Percentiles rank a stretch among this genome's conserved stretches.
These are phyloP conservation scores for Lentinula sp. DNA, from an alignment of 768 basidiomycete genomes.

Conservation along the genomic window DNA sequence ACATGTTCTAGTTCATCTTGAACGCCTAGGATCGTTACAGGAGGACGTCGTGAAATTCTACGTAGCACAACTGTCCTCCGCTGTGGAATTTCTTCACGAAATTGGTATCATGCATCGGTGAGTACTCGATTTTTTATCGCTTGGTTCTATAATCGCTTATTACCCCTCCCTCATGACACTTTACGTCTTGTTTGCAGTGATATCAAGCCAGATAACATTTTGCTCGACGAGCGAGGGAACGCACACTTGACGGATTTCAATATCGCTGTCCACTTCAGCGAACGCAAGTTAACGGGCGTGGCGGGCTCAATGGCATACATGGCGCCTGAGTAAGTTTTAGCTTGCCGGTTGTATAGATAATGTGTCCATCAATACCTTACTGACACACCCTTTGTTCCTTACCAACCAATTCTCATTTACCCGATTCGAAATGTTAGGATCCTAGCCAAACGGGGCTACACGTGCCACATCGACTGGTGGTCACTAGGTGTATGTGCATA, in stretches of 20 bases:
- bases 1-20: conserved; percentile 68
- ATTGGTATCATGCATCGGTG: conserved; percentile 95
- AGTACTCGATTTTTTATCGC: conserved; percentile 21
- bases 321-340: conserved; percentile 65
- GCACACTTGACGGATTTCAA: conserved; percentile 98
- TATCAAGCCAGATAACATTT: conserved; percentile 96
- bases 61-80: conserved; percentile 85
- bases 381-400: conserved; percentile 1
- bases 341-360: neutral
- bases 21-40: conserved; percentile 65
- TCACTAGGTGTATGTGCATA: conserved; percentile 91
- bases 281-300: conserved; percentile 82
- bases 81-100: conserved; percentile 85
- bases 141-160: conserved; percentile 12
- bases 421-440: conserved; percentile 39
- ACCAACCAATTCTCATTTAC: conserved; percentile 1
- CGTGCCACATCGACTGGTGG: conserved; percentile 95
- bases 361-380: neutral
- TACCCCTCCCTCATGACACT: no score
- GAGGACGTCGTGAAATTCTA: conserved; percentile 85
- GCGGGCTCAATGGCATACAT: conserved; percentile 99
- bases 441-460: conserved; percentile 88
- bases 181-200: conserved; percentile 40
- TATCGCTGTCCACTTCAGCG: conserved; percentile 94
- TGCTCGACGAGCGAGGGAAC: conserved; percentile 92